Evolutionary conservation across 2,329 filamentous ascomycete species (phyloP), one percentile per base, ranked within the genome.

Genomic region (Fusarium armeniacum): DNA sequence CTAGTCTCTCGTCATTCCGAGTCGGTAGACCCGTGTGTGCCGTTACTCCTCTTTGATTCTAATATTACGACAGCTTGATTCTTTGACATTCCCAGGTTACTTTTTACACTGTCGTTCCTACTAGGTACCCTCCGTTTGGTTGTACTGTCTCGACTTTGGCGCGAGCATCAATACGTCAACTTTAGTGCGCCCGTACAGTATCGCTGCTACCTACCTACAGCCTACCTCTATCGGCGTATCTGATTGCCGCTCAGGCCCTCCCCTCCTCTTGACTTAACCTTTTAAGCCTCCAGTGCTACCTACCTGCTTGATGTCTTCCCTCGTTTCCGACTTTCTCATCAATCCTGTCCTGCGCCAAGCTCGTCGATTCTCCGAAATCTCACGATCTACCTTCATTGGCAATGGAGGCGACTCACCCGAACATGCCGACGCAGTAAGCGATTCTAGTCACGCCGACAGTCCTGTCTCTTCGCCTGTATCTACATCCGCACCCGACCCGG

Each of bases 331-430:
- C 65, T 90, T 89, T 76, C 81, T 90, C 73, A 88, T 90, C 78
- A 89, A 89, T 67, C 88, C 89, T 61, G 87, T 90, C 73, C 80
- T 90, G 71, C 87, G 88, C 77, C 88, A 90, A 79, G 89, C 88
- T 73, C 87, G 88, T 67, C 87, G 87, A 68, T 86, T 91, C 75
- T 90, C 89, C 50, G 82, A 83, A 73, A 82, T 82, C 62, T 83
- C 82, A 32, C 78, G 81, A 58, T 76, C 80, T 26, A 80, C 77
- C 68, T 71, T 82, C 72, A 65, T 72, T 74, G 76, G 75, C 69
- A 79, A 78, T 69, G 75, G 76, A 72, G 78, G 73, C 72, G 75
- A 79, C 58, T 70, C 73, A 20, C 58, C 44, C 49, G 55, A 69
- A 56, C 67, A 73, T 47, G 50, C 45, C 59, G 68, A 74, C 49